Percentiles rank a stretch among this genome's conserved stretches.
phyloP scores from a whole-genome alignment of 164 flowering plant genomes.

The Macadamia integrifolia region DNA sequence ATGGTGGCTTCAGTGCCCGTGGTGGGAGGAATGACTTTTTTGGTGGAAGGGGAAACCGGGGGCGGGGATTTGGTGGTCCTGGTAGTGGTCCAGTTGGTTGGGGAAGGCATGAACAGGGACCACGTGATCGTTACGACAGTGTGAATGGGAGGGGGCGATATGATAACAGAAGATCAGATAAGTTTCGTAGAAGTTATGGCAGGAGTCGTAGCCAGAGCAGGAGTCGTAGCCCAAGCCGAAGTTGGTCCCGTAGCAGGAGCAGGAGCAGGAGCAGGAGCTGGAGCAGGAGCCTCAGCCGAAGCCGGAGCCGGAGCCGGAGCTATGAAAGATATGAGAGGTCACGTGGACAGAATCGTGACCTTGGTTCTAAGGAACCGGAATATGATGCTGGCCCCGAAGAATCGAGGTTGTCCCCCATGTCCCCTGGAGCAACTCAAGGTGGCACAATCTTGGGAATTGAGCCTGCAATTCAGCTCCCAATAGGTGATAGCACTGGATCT shows the following conservation, averaged over 20 bases:
- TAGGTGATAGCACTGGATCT: conserved; percentile 10
- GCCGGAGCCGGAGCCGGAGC: conserved; percentile 22
- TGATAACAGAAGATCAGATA: conserved; percentile 49
- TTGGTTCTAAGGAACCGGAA: conserved; percentile 7
- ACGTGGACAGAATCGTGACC: not conserved
- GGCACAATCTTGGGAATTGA: conserved; percentile 13
- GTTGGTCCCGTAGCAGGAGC: conserved; percentile 17
- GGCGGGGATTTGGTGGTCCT: conserved; percentile 34
- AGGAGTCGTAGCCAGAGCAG: no score
- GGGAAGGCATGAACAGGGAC: conserved; percentile 45
- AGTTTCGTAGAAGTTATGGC: conserved; percentile 52
- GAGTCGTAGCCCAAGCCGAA: no score
- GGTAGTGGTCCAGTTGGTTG: conserved; percentile 42
- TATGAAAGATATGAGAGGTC: conserved; percentile 3
- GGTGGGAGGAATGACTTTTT: conserved; percentile 36
- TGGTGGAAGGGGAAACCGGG: conserved; percentile 4
- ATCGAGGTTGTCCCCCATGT: conserved; percentile 28
- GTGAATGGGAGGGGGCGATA: conserved; percentile 53
- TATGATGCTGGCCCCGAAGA: conserved; percentile 22
- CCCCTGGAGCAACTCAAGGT: conserved; percentile 20
- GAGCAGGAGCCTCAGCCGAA: conserved; percentile 41
- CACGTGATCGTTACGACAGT: conserved; percentile 32
- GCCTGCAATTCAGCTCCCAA: conserved; percentile 11
- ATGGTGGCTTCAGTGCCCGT: conserved; percentile 40
- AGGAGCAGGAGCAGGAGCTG: conserved; percentile 29